Conservation (phyloP, 192 early-diverging fungal species). For the Backusella mclennaniae region DNA sequence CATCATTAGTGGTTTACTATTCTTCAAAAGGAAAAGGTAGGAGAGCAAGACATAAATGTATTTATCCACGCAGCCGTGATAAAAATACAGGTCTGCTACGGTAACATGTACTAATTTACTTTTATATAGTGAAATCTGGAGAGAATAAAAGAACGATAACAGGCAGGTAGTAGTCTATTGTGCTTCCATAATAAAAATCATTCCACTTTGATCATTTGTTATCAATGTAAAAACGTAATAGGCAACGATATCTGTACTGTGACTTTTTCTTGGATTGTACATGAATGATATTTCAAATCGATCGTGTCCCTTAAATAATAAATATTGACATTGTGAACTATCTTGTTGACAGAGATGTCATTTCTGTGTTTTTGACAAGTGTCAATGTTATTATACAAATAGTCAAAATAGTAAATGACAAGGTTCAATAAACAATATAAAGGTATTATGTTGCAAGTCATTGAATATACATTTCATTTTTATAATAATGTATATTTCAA, state of each 20-base stretch:
- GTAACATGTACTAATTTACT: neutral
- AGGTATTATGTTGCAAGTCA: neutral
- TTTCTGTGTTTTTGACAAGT: neutral
- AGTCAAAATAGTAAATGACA: neutral
- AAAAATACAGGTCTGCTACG: neutral
- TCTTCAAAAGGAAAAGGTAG: neutral
- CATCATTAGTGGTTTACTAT: neutral
- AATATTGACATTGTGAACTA: neutral
- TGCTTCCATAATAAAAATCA: too few species aligned
- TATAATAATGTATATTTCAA: too few species aligned
- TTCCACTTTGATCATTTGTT: neutral
- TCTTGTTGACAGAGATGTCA: neutral
- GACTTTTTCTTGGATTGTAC: neutral
- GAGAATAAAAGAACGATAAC: neutral
- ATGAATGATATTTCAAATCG: neutral
- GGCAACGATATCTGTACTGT: neutral
- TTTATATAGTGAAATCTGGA: neutral
- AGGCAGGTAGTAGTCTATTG: too few species aligned
- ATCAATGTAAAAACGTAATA: neutral
- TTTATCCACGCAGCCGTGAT: neutral
- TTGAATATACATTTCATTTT: too few species aligned
- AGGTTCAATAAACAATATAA: neutral
- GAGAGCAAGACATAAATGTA: neutral
- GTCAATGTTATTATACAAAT: neutral
- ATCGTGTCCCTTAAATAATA: neutral